Base-by-base conservation (phyloP, 2,329 filamentous ascomycete species). In the Rhytidhysteron rufulum region DNA sequence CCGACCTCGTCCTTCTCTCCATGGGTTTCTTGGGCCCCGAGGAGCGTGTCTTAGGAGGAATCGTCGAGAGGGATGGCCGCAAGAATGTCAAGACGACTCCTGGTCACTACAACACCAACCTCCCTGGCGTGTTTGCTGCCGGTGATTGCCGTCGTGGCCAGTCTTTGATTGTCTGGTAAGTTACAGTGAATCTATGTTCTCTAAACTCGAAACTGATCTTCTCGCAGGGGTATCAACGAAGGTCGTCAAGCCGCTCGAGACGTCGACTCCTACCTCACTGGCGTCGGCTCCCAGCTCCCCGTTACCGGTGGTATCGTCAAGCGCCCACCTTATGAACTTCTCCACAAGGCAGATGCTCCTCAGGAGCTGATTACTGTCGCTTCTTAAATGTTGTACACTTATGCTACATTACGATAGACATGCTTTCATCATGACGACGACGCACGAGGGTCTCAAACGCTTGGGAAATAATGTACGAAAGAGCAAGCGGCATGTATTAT, bases 21-120 rank as follows among this genome's bases (percentile, higher is more conserved):
- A 96, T 97, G 91, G 91, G 91, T 62, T 97, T 97, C 84, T 72
- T 96, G 48, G 91, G 91, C 8, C 90, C 90, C 5, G 91, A 97
- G 71, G 87, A 87, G 53, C 85, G 88, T 50, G 82, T 95, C 29
- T 78, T 96, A 30, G 88, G 87, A 37, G 83, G 88, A n/a, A 79
- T 86, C 30, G 84, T 97, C 48, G 90, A 96, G 71, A 89, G 89
- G 67, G 91, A 97, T 63, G 78, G 80, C 38, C 83, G 91, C 60
- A 95, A 95, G 80, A 97, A 96, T 67, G 84, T 96, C 71, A 96
- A 96, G 83, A 96, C 91, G 7, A 76, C 88, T 21, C 77, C 85
- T 39, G 89, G 89, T 53, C 84, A 90, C 62, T 96, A 96, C 70
- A 79, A 79, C 58, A 96, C 91, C 60, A 96, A 91, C 63, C 67